Evolutionary conservation across 2,329 filamentous ascomycete species (phyloP), one percentile per base, ranked within the genome.

Genomic region (Aureobasidium sp.): DNA sequence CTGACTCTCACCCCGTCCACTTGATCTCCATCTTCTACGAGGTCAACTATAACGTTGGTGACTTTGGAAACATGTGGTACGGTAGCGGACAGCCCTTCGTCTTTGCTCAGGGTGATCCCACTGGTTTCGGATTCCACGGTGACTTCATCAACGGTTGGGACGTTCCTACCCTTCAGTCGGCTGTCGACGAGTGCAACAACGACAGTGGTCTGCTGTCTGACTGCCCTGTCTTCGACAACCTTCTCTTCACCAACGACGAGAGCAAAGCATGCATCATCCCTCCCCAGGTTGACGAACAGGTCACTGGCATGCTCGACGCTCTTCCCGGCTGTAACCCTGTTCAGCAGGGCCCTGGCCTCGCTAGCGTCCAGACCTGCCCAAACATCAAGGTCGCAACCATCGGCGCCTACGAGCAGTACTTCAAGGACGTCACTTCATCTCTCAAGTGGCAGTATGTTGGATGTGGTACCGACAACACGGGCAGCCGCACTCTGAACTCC

Each of bases 101-200:
- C 47, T 80, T 79, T 65, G 72, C 78, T 1, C 76, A 76, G 62
- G 77, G 79, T 34, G 79, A 82, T 63, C 72, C 75, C 5, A 81
- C 78, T 5, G 80, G 81, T 7, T 82, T 78, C 64, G 79, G 80
- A 1, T 79, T 81, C 67, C 82, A 84, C 64, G 82, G 78, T 20
- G 81, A 83, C 62, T 82, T 82, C 64, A 71, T 79, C 64, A 80
- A 80, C 58, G 80, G 79, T 22, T 80, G 78, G 76, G 73, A 80
- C 59, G 67, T 71, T 58, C 67, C 66, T 15, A 72, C 77, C 25
- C 72, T 80, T 27, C 68, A 71, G 31, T 62, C 71, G 22, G 78
- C 77, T 0, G 69, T 77, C 25, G 67, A 71, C 31, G 66, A 71
- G 36, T 74, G 73, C 64, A 68, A 67, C 11, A 67, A 70, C 61